Base-by-base conservation (phyloP, 1,139 yeast genomes). In the Williopsis jadinii region DNA sequence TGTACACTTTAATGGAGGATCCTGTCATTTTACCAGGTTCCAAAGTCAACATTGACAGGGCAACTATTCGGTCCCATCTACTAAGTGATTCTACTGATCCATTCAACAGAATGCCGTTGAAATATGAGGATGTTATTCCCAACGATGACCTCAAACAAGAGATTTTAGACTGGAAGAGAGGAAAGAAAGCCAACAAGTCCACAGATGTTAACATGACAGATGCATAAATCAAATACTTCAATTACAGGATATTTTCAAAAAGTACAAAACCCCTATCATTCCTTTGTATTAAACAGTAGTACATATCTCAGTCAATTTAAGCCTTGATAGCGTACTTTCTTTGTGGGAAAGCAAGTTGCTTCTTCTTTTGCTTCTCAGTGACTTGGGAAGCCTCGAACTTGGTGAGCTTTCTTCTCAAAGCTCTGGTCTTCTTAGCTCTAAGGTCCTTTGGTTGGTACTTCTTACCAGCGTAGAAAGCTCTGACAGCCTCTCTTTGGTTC, bases 381-480 rank as follows among this genome's bases (percentile, higher is more conserved):
- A 75, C 73, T 70, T 75, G 74, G 61, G 78, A 66, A 68, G 85
- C 81, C 77, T 92, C 97, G 72, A 73, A 72, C 68, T 84, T 77
- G 71, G 97, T 81, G 70, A 92, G 81, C 70, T 82, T 80, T 81
- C 97, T 87, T 85, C 98, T 90, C 73, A 92, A 76, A 72, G 98
- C 97, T 83, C 97, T 92, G 75, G 98, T 92, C 84, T 92, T 86
- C 90, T 92, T 92, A 66, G 87, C 95, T 79, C 97, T 92, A 75
- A 92, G 82, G 71, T 90, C 97, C 80, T 90, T 90, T 78, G 98
- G 98, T 71, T 82, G 79, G 82, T 81, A 85, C 77, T 88, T 90
- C 83, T 88, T 88, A 75, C 90, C 95, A 61, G 80, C 79, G 92
- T 88, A 90, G 80, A 85, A 84, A 68, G 84, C 95, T 73, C 86